phyloP scores from a whole-genome alignment of 441 rosid species.

The Populus hybrid region DNA sequence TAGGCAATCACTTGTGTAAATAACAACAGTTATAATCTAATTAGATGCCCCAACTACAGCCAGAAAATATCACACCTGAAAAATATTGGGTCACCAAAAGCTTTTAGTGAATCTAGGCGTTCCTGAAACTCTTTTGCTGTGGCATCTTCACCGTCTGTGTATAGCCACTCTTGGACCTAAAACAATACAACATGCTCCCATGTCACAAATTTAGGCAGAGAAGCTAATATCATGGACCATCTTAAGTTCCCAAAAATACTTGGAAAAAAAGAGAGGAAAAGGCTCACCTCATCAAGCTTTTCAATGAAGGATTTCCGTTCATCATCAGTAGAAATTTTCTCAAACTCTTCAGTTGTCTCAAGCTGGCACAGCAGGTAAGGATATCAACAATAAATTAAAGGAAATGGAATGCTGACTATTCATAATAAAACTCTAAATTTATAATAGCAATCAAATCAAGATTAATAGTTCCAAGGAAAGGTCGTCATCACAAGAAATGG shows the following conservation, averaged over 20 bases:
- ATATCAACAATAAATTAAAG: conserved; percentile 6
- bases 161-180: conserved; percentile 98
- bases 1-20: background rate
- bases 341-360: conserved; percentile 65
- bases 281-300: conserved; percentile 87
- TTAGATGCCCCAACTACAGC: background rate
- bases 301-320: conserved; percentile 77
- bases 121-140: conserved; percentile 72
- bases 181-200: conserved; percentile 17
- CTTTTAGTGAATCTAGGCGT: conserved; percentile 63
- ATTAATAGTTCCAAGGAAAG: background rate
- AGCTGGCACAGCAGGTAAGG: conserved; percentile 50
- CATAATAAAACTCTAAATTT: background rate
- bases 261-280: background rate
- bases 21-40: background rate
- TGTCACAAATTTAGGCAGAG: conserved; percentile 1
- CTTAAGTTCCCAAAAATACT: conserved; percentile 1
- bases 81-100: conserved; percentile 74
- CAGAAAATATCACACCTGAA: conserved; percentile 62
- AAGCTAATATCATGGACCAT: background rate
- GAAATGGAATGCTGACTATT: background rate
- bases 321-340: conserved; percentile 65
- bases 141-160: conserved; percentile 95
- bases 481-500: conserved; percentile 11
- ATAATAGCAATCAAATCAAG: background rate